Conservation (phyloP, 768 basidiomycete genomes). For the Kwoniella botswanensis region DNA sequence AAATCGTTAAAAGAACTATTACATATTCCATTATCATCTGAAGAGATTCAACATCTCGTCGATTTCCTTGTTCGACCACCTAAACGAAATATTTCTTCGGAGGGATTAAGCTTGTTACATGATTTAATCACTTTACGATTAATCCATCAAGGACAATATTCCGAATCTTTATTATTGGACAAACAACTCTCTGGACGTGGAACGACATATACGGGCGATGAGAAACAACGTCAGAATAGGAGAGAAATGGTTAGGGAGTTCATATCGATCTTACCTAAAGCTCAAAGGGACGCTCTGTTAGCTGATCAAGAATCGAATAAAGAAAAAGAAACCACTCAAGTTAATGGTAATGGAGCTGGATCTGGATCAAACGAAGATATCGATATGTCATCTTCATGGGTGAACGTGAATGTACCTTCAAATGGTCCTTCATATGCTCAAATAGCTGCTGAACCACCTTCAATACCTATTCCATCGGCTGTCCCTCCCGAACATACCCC, state of each 20-base stretch:
- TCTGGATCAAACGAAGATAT: conserved; percentile 6
- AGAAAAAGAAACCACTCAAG: conserved; percentile 1
- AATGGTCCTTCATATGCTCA: conserved; percentile 8
- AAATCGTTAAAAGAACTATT: conserved; percentile 35
- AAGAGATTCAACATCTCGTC: conserved; percentile 43
- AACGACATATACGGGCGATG: background rate
- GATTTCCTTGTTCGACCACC: conserved; percentile 47
- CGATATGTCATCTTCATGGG: conserved; percentile 23
- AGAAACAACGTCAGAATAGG: conserved; percentile 44
- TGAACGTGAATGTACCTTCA: conserved; percentile 2
- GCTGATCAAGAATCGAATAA: conserved; percentile 22
- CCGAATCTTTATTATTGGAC: conserved; percentile 46
- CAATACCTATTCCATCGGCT: conserved; percentile 2
- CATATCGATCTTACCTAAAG: conserved; percentile 49
- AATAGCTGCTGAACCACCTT: conserved; percentile 23
- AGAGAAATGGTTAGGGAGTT: conserved; percentile 54
- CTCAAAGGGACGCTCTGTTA: conserved; percentile 38
- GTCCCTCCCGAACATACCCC: conserved; percentile 1
- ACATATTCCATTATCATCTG: conserved; percentile 41
- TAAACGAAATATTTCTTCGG: conserved; percentile 19
- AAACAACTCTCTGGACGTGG: conserved; percentile 43
- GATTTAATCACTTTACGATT: conserved; percentile 51
- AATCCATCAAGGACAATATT: conserved; percentile 52
- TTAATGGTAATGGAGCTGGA: conserved; percentile 1
- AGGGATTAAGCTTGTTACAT: conserved; percentile 38